Evolutionary conservation across 495 filamentous ascomycete species (phyloP).

Genomic region (Evernia prunastri): DNA sequence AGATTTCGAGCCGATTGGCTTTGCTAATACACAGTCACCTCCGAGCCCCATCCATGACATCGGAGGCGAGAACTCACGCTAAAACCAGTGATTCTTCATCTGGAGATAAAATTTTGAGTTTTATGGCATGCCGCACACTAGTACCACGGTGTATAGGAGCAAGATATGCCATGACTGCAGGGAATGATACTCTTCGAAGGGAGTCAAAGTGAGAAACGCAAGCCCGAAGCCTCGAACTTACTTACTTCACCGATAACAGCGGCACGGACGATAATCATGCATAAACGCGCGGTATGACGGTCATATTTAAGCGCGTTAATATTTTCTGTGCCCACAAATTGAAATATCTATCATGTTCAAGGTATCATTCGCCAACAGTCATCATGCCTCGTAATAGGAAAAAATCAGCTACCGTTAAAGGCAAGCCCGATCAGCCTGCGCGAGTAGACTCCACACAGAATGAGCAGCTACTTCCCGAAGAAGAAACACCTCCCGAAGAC

Average conservation of each 20-base stretch:
- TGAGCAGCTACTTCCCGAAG: neutral
- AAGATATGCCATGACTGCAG: constrained; percentile 73
- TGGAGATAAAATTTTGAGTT: constrained; percentile 62
- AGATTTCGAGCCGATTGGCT: constrained; percentile 88
- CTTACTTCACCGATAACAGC: constrained; percentile 10
- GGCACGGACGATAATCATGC: constrained; percentile 15
- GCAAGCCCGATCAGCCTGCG: neutral
- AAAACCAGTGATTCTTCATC: constrained; percentile 78
- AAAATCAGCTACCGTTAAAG: neutral
- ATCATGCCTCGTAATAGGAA: constrained; percentile 5
- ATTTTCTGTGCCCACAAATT: neutral
- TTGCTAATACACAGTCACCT: constrained; percentile 50
- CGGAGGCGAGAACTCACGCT: constrained; percentile 58
- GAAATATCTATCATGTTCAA: neutral
- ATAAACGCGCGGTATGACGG: constrained; percentile 13
- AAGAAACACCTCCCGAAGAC: neutral
- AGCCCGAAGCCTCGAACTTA: too few species aligned
- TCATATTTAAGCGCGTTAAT: neutral
- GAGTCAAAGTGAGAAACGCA: neutral
- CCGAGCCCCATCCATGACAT: neutral
- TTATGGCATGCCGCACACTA: constrained; percentile 81
- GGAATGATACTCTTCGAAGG: too few species aligned
- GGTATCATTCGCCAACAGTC: neutral
- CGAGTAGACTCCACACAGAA: neutral
- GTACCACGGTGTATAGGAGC: constrained; percentile 89